Conservation (phyloP, 2,329 filamentous ascomycete genomes). For the Tympanopsis confertula region DNA sequence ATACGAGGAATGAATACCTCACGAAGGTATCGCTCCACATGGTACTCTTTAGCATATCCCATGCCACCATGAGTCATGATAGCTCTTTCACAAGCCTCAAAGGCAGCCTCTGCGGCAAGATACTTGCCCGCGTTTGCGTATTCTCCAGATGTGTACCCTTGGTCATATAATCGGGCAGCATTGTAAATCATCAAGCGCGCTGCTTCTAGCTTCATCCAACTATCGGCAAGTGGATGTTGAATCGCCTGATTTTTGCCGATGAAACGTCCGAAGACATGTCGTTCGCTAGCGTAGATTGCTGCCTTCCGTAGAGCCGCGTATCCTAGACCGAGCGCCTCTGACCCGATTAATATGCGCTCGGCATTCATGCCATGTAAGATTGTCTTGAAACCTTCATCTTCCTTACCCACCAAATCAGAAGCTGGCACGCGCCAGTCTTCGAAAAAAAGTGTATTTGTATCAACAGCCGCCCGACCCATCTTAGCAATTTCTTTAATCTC, state of each 20-base stretch:
- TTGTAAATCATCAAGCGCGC: constrained; percentile 51
- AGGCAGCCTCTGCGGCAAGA: constrained; percentile 47
- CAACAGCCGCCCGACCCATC: constrained; percentile 29
- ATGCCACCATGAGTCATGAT: constrained; percentile 47
- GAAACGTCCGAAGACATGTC: constrained; percentile 39
- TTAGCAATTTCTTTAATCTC: constrained; percentile 29
- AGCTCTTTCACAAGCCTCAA: constrained; percentile 46
- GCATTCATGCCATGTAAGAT: constrained; percentile 25
- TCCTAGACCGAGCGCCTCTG: constrained; percentile 28
- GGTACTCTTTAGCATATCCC: constrained; percentile 52
- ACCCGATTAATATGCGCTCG: constrained; percentile 20
- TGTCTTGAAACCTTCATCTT: constrained; percentile 30
- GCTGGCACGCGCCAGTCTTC: constrained; percentile 27
- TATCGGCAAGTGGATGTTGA: constrained; percentile 43
- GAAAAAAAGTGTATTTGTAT: constrained; percentile 29
- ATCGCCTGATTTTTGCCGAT: constrained; percentile 51
- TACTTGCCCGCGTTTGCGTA: constrained; percentile 46
- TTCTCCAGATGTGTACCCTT: constrained; percentile 34
- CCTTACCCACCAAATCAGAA: constrained; percentile 23
- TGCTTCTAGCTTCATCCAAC: constrained; percentile 49
- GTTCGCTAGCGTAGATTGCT: constrained; percentile 30
- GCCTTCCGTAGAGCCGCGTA: constrained; percentile 28
- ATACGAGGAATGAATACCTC: constrained; percentile 48
- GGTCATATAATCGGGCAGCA: constrained; percentile 44
- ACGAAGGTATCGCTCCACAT: constrained; percentile 47